Percentiles rank a stretch among this genome's conserved stretches.
Evolutionary conservation across 208 protist genomes (phyloP).

Genomic region (Leishmania turanica): DNA sequence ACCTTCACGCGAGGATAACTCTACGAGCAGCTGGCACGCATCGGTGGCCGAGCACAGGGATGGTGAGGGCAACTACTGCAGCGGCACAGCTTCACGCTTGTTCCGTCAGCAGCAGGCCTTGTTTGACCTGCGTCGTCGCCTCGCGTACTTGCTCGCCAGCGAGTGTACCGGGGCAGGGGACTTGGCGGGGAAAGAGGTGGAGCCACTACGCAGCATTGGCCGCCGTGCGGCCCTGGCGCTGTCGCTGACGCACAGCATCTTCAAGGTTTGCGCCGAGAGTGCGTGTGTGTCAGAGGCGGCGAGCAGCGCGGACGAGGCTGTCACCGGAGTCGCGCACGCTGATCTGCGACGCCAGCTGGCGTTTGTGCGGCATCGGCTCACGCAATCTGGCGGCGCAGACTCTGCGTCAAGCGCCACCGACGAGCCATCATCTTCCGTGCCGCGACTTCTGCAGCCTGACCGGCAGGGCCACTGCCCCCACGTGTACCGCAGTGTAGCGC

Average conservation of each 20-base stretch:
- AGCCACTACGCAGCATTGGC: slow-evolving; percentile 4
- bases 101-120: slow-evolving; percentile 27
- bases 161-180: neutral
- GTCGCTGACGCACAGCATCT: slow-evolving; percentile 25
- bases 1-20: neutral
- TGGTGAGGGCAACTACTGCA: neutral
- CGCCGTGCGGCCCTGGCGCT: slow-evolving; percentile 19
- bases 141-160: slow-evolving; percentile 30
- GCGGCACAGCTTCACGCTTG: neutral
- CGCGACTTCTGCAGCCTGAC: slow-evolving; percentile 1
- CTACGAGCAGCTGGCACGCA: neutral
- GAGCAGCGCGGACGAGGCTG: neutral
- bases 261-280: neutral
- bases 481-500: slow-evolving; percentile 12
- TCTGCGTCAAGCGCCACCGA: neutral
- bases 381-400: neutral
- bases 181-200: neutral
- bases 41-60: neutral
- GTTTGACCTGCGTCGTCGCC: slow-evolving; percentile 27
- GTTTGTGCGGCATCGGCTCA: neutral
- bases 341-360: neutral
- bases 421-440: neutral
- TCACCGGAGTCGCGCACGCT: neutral
- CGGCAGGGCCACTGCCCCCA: neutral
- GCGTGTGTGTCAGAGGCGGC: neutral